Conservation (phyloP, 108 stramenopile species). For the Nitzschia sp. region DNA sequence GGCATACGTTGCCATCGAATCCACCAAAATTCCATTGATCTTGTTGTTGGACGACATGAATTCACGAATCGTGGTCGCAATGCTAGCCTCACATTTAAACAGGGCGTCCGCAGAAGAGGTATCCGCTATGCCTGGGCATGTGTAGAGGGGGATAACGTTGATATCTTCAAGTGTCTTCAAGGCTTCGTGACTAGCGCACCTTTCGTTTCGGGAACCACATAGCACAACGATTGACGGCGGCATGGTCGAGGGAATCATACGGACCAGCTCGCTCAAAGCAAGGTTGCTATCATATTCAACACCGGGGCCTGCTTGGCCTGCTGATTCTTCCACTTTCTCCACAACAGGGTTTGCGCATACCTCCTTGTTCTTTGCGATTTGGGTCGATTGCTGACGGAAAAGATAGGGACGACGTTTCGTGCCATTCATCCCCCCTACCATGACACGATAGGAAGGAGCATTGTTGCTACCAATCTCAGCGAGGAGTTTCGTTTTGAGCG, state of each 20-base stretch:
- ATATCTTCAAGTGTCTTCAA: neutral
- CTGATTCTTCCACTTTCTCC: too few species aligned
- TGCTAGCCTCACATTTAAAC: neutral
- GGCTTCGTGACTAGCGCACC: neutral
- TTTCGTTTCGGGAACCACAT: neutral
- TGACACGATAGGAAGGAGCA: slow-evolving; percentile 55
- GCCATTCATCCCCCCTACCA: slow-evolving; percentile 59
- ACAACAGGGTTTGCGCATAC: neutral
- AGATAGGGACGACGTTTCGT: neutral
- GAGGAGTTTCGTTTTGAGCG: neutral
- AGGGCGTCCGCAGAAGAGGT: neutral
- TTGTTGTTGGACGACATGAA: slow-evolving; percentile 2
- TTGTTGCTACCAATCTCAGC: neutral
- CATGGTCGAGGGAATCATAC: neutral
- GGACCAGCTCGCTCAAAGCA: too few species aligned
- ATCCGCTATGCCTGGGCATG: slow-evolving; percentile 12
- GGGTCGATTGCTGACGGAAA: neutral
- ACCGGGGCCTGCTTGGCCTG: too few species aligned
- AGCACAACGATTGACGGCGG: neutral
- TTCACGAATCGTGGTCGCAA: neutral
- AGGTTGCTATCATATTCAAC: too few species aligned
- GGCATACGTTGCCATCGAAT: neutral
- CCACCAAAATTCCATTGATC: slow-evolving; percentile 18
- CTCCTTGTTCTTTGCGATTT: neutral
- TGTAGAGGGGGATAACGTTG: neutral